Conservation (phyloP, 2,329 filamentous ascomycete species). For the Aspergillus tubingensis region DNA sequence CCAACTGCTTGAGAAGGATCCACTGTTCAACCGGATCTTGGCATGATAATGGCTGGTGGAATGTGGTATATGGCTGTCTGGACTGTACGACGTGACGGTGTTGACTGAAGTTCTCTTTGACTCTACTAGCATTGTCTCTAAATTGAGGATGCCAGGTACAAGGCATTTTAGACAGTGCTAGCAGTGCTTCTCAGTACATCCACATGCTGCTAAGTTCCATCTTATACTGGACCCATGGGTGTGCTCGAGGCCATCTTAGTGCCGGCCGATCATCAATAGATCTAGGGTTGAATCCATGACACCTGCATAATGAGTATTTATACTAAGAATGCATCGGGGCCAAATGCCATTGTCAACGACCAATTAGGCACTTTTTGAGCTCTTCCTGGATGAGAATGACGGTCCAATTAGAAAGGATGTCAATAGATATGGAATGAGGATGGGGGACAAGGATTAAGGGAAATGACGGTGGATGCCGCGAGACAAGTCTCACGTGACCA, state of each 20-base stretch:
- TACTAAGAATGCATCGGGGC: too few relatives aligned
- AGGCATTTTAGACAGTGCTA: not conserved
- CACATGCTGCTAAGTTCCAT: not conserved
- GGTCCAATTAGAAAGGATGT: too few relatives aligned
- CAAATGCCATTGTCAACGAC: too few relatives aligned
- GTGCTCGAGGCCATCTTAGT: not conserved
- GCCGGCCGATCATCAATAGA: not conserved
- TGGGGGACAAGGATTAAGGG: too few relatives aligned
- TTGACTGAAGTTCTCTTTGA: too few relatives aligned
- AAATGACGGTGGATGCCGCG: too few relatives aligned
- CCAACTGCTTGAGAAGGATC: not conserved
- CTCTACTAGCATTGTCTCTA: too few relatives aligned
- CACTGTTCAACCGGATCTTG: not conserved
- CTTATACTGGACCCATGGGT: not conserved
- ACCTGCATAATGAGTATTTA: not conserved
- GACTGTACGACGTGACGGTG: too few relatives aligned
- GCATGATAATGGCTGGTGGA: not conserved
- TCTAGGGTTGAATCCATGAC: not conserved
- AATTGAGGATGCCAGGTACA: too few relatives aligned
- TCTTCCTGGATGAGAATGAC: too few relatives aligned
- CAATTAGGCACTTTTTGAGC: too few relatives aligned
- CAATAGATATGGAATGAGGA: too few relatives aligned
- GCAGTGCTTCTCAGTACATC: not conserved
- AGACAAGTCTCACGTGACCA: not conserved
- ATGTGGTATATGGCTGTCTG: not conserved